A percentile compares a stretch with the other conserved stretches of the same genome.
These are phyloP conservation scores for Hirschioporus abietinus DNA, from an alignment of 768 basidiomycete species.

Conservation along the genomic window DNA sequence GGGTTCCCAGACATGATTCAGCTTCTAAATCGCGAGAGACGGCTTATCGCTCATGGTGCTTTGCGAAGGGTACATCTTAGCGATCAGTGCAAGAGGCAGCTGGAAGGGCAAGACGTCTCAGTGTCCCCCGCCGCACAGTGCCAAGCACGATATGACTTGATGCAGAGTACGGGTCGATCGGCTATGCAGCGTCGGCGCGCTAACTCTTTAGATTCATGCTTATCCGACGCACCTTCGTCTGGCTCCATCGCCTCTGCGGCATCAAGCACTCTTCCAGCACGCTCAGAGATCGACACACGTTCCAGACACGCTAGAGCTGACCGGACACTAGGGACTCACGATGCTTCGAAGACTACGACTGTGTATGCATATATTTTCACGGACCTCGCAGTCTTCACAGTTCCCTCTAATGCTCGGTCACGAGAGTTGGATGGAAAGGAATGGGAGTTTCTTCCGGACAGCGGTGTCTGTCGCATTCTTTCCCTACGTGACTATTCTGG, in stretches of 20 bases:
- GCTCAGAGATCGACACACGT: not conserved
- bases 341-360: slow-evolving; percentile 9
- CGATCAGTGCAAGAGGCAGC: slow-evolving; percentile 3
- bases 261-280: not conserved
- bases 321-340: not conserved
- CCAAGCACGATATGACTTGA: not conserved
- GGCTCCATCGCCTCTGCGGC: not conserved
- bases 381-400: slow-evolving; percentile 61
- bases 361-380: slow-evolving; percentile 53
- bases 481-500: slow-evolving; percentile 34
- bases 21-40: slow-evolving; percentile 68
- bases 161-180: not conserved
- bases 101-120: slow-evolving; percentile 6
- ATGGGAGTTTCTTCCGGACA: slow-evolving; percentile 39
- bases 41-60: slow-evolving; percentile 63
- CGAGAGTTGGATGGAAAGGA: slow-evolving; percentile 23
- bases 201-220: not conserved
- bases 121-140: not conserved
- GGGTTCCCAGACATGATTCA: slow-evolving; percentile 49
- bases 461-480: slow-evolving; percentile 47
- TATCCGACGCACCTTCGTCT: not conserved
- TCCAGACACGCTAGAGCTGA: not conserved
- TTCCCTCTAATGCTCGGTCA: slow-evolving; percentile 20
- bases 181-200: not conserved
- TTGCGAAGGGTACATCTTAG: slow-evolving; percentile 39